Evolutionary conservation across 192 early-diverging fungal genomes (phyloP).

Genomic region (Lobulomyces angularis): DNA sequence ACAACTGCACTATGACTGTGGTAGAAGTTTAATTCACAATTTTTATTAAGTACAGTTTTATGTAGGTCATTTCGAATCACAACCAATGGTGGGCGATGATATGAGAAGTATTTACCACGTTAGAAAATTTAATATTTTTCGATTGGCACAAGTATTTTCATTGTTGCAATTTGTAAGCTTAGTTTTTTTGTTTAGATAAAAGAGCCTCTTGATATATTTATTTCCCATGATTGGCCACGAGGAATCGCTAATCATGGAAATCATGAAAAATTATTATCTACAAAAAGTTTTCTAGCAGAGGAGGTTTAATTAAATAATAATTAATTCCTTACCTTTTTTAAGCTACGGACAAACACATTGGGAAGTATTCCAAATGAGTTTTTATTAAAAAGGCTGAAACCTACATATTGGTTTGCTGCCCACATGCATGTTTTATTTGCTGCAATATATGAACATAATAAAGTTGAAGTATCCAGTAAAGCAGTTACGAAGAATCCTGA

Average conservation of each 20-base stretch:
- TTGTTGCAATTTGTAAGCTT: neutral
- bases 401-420: slow-evolving; percentile 86
- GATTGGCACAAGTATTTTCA: slow-evolving; percentile 47
- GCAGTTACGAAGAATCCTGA: slow-evolving; percentile 38
- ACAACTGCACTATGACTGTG: slow-evolving; percentile 25
- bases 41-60: slow-evolving; percentile 1
- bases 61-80: slow-evolving; percentile 60
- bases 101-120: slow-evolving; percentile 75
- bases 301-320: slow-evolving; percentile 51
- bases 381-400: slow-evolving; percentile 62
- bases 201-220: slow-evolving; percentile 70
- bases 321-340: slow-evolving; percentile 4
- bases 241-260: slow-evolving; percentile 74
- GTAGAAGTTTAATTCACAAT: slow-evolving; percentile 3
- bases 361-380: slow-evolving; percentile 63
- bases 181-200: slow-evolving; percentile 37
- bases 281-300: slow-evolving; percentile 58
- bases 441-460: slow-evolving; percentile 46
- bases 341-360: slow-evolving; percentile 57
- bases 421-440: slow-evolving; percentile 89
- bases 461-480: slow-evolving; percentile 13
- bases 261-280: slow-evolving; percentile 35
- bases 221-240: slow-evolving; percentile 95
- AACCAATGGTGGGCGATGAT: slow-evolving; percentile 59
- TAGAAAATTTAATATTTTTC: slow-evolving; percentile 68